Percentiles rank a stretch among this genome's conserved stretches.
These are phyloP conservation scores for Leccinum disarticulatum DNA, from an alignment of 768 basidiomycete species.

Conservation along the genomic window DNA sequence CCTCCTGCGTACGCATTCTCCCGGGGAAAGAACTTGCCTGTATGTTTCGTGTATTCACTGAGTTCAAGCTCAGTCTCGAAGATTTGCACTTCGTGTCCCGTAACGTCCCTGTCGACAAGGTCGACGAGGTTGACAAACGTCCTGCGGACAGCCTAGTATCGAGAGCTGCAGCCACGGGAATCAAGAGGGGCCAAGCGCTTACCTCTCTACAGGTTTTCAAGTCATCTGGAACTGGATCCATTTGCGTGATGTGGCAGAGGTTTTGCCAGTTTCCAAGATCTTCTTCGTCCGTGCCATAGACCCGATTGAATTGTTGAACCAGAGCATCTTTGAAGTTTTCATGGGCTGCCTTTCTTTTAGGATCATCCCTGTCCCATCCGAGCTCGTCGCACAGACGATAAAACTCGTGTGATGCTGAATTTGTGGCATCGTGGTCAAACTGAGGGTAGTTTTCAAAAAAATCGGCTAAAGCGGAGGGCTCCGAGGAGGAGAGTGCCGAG, in stretches of 20 bases:
- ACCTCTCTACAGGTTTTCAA: conserved; percentile 12
- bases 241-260: conserved; percentile 2
- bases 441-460: conserved; percentile 1
- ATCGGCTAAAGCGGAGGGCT: not conserved
- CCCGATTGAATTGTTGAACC: conserved; percentile 14
- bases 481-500: not conserved
- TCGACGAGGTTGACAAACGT: conserved; percentile 19
- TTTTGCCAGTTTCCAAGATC: conserved; percentile 12
- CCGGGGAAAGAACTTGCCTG: conserved; percentile 17
- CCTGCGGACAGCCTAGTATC: not conserved
- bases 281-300: conserved; percentile 13
- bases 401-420: conserved; percentile 11
- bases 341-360: not conserved
- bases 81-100: not conserved
- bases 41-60: conserved; percentile 6
- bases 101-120: conserved; percentile 14
- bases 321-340: conserved; percentile 10
- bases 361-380: conserved; percentile 3
- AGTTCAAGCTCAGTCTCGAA: conserved; percentile 13
- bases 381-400: conserved; percentile 13
- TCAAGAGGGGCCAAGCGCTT: not conserved
- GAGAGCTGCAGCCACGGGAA: too few species aligned
- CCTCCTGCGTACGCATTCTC: conserved; percentile 19
- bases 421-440: conserved; percentile 1
- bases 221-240: conserved; percentile 9